Evolutionary conservation across 257 asterid genomes (phyloP).

Genomic region (Craterostigma plantagineum): DNA sequence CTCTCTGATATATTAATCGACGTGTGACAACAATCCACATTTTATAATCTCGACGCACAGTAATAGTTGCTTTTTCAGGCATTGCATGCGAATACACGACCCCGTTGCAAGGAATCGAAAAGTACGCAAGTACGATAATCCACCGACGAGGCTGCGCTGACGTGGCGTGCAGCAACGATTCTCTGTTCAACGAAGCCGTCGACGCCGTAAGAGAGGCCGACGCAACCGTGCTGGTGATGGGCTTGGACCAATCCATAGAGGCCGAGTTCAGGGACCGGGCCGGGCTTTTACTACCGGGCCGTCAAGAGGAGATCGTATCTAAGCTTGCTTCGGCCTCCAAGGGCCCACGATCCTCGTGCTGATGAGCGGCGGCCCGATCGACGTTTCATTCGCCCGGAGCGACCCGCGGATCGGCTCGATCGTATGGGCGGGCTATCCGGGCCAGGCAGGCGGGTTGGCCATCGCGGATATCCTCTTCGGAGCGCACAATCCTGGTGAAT

Average conservation of each 20-base stretch:
- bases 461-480: slow-evolving; percentile 35
- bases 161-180: slow-evolving; percentile 14
- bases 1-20: too few species aligned
- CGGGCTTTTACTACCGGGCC: slow-evolving; percentile 23
- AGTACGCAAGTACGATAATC: slow-evolving; percentile 6
- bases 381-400: slow-evolving; percentile 18
- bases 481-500: slow-evolving; percentile 19
- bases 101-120: slow-evolving; percentile 17
- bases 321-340: slow-evolving; percentile 17
- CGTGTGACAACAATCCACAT: too few species aligned
- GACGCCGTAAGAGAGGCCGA: slow-evolving; percentile 22
- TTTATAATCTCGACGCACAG: too few species aligned
- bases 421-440: slow-evolving; percentile 43
- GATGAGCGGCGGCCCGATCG: slow-evolving; percentile 31
- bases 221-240: slow-evolving; percentile 17
- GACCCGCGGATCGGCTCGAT: slow-evolving; percentile 12
- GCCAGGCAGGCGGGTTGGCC: slow-evolving; percentile 29
- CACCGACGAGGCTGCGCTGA: slow-evolving; percentile 20
- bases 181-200: slow-evolving; percentile 14
- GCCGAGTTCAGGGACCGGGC: slow-evolving; percentile 20
- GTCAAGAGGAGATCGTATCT: slow-evolving; percentile 14
- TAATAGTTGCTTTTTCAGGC: slow-evolving; percentile 16
- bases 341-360: slow-evolving; percentile 26
- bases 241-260: slow-evolving; percentile 20
- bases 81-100: slow-evolving; percentile 20